Evolutionary conservation across 2,329 filamentous ascomycete genomes (phyloP).

Genomic region (Beauveria bassiana): DNA sequence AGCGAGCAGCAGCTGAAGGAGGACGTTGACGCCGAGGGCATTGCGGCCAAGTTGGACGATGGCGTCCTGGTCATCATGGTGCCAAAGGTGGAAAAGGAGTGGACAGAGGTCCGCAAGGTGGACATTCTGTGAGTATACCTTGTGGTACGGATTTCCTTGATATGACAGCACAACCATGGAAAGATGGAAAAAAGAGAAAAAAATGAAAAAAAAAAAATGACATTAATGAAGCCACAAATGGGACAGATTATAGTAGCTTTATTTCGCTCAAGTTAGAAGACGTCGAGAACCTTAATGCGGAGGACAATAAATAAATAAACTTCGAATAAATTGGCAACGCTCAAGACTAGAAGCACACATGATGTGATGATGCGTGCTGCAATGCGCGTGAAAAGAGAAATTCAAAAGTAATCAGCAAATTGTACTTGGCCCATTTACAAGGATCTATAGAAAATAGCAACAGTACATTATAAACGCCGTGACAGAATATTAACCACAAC

Average conservation of each 20-base stretch:
- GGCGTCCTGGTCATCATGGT: slow-evolving; percentile 71
- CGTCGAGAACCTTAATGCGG: neutral
- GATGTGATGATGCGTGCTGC: neutral
- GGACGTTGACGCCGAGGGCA: slow-evolving; percentile 57
- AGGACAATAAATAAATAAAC: neutral
- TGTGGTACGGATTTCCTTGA: neutral
- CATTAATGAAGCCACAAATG: neutral
- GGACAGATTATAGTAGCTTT: neutral
- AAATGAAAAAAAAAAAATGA: neutral
- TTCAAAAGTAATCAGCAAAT: too few relatives aligned
- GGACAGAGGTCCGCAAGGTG: slow-evolving; percentile 55
- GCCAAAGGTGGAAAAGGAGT: slow-evolving; percentile 61
- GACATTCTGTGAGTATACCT: slow-evolving; percentile 40
- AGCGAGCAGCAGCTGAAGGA: slow-evolving; percentile 24
- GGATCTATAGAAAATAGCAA: neutral
- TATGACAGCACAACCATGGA: neutral
- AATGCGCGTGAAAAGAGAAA: too few relatives aligned
- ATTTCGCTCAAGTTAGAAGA: neutral
- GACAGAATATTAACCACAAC: neutral
- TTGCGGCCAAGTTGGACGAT: slow-evolving; percentile 70
- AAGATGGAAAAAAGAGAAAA: neutral
- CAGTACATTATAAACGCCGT: neutral
- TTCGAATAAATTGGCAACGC: neutral
- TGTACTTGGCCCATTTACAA: neutral
- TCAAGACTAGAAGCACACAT: neutral